Base-by-base conservation (phyloP, 176 grass and related monocot species). In the Cenchrus purpureus region DNA sequence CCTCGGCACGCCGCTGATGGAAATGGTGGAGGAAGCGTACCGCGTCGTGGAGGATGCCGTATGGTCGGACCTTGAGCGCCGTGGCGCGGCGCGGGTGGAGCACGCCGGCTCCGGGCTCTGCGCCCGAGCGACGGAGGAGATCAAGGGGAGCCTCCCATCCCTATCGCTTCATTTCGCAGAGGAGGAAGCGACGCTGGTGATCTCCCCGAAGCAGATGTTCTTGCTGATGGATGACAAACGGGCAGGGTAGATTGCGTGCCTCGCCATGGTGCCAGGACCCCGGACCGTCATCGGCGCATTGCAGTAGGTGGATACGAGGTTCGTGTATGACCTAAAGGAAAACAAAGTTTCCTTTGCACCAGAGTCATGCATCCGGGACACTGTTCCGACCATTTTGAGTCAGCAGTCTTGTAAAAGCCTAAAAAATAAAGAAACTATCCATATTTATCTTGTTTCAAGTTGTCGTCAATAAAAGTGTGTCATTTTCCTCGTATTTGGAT, bases 231-330 rank as follows among this genome's bases (percentile, higher is more conserved):
- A 77, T 20, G 11, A 59, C 54, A 20, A 4, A 22, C 34, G 2
- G 3, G 31, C 57, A n/a, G 48, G 53, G 2, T 5, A 57, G 55
- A 4, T 43, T 19, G 55, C 57, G 2, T 77, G 74, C 55, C 55
- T 77, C 20, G 55, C 74, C 55, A 60, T 77, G 74, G 13, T 3
- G 0, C 74, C 74, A 10, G 55, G 74, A 7, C 9, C 12, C 16
- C 34, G 74, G 2, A 61, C 74, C 10, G 10, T 77, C 19, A 77
- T 77, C 10, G 55, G 74, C 5, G 34, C 74, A 2, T 12, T 77
- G 34, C 74, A 77, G 55, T 55, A 77, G 74, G 55, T 77, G 34
- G 74, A 77, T n/a, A 77, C 34, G 5, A 11, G 74, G 19, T 77
- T 77, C 11, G 74, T 77, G 53, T 77, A 22, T 20, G 74, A 77